A percentile compares a stretch with the other conserved stretches of the same genome.
Conservation (phyloP, 2,329 filamentous ascomycete genomes). For the Penicillium aurantiogriseum region DNA sequence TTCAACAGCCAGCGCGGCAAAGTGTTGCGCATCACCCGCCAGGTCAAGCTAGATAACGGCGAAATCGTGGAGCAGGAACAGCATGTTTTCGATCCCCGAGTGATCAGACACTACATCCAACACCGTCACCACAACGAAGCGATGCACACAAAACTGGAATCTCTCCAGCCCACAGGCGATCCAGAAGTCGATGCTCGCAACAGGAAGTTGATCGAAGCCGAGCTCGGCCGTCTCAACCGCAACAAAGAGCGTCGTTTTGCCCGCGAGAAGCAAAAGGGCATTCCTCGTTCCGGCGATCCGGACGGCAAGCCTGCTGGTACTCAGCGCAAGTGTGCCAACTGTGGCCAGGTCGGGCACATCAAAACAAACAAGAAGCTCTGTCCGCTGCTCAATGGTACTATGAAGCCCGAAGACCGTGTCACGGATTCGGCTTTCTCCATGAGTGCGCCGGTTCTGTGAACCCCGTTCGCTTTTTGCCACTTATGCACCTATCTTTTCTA, state of each 20-base stretch:
- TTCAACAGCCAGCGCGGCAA: constrained; percentile 68
- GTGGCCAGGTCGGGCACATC: constrained; percentile 94
- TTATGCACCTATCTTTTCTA: background rate
- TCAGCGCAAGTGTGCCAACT: constrained; percentile 91
- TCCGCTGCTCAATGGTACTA: constrained; percentile 80
- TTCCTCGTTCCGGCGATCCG: constrained; percentile 48
- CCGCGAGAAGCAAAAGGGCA: constrained; percentile 83
- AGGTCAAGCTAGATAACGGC: constrained; percentile 61
- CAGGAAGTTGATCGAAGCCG: constrained; percentile 63
- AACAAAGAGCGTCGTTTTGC: constrained; percentile 89
- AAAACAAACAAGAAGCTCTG: constrained; percentile 99
- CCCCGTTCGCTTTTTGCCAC: constrained; percentile 16
- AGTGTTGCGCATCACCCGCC: constrained; percentile 71
- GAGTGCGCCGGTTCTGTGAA: constrained; percentile 39
- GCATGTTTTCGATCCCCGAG: constrained; percentile 72
- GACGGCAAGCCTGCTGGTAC: constrained; percentile 66
- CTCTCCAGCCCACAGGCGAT: constrained; percentile 64
- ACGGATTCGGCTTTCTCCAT: constrained; percentile 50
- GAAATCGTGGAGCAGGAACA: constrained; percentile 61
- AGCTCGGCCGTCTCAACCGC: constrained; percentile 79
- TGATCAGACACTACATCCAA: constrained; percentile 86
- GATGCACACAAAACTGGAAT: constrained; percentile 67
- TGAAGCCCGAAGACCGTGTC: constrained; percentile 56
- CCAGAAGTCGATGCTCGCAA: constrained; percentile 63
- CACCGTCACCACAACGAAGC: constrained; percentile 69